Evolutionary conservation across 352 stramenopile genomes (phyloP).

Genomic region (Paralagenidium karlingii): DNA sequence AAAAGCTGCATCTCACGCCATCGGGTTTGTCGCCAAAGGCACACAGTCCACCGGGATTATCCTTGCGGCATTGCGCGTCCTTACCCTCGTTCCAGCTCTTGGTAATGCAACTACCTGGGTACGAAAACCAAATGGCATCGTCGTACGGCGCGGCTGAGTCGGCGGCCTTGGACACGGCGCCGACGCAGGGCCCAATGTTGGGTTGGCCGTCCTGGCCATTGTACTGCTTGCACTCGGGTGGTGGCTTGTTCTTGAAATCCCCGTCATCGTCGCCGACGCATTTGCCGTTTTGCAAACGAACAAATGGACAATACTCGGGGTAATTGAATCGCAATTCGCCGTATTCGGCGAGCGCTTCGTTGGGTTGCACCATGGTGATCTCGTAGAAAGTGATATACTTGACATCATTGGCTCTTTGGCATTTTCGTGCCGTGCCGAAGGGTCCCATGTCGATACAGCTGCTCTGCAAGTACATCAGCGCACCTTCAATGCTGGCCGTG

Average conservation of each 20-base stretch:
- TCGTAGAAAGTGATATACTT: slow-evolving; percentile 52
- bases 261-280: slow-evolving; percentile 15
- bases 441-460: slow-evolving; percentile 52
- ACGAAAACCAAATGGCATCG: slow-evolving; percentile 66
- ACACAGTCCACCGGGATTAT: slow-evolving; percentile 33
- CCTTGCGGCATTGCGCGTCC: slow-evolving; percentile 17
- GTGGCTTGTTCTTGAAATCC: slow-evolving; percentile 8
- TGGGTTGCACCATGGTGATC: slow-evolving; percentile 42
- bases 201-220: slow-evolving; percentile 37
- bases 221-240: slow-evolving; percentile 51
- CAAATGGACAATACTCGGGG: slow-evolving; percentile 58
- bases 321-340: slow-evolving; percentile 37
- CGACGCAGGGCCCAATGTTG: slow-evolving; percentile 42
- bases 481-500: slow-evolving; percentile 52
- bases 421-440: slow-evolving; percentile 8
- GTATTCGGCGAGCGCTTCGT: slow-evolving; percentile 45
- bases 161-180: slow-evolving; percentile 29
- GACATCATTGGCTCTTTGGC: slow-evolving; percentile 39
- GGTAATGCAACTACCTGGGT: slow-evolving; percentile 45
- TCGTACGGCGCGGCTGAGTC: slow-evolving; percentile 46
- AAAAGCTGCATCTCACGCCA: slow-evolving; percentile 36
- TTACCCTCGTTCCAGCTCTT: slow-evolving; percentile 33
- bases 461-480: slow-evolving; percentile 54
- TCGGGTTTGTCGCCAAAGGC: slow-evolving; percentile 31
- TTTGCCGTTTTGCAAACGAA: slow-evolving; percentile 39